Percentiles rank a stretch among this genome's conserved stretches.
These are phyloP conservation scores for Nannizzia gypsea DNA, from an alignment of 2,329 filamentous ascomycete species.

Conservation along the genomic window DNA sequence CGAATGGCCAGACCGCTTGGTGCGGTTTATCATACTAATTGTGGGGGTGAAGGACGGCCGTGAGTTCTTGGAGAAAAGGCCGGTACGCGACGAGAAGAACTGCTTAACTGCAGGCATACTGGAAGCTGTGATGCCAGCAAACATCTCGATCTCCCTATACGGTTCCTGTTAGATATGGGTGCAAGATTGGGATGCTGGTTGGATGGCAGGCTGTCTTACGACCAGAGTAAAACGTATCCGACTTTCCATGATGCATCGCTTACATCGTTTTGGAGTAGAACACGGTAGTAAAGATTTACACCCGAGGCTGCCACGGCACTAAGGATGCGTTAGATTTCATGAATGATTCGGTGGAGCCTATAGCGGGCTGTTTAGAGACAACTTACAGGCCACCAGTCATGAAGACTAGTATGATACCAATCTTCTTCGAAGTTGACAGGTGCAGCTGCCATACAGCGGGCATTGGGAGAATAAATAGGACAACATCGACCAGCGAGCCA, in stretches of 20 bases:
- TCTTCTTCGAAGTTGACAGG: background rate
- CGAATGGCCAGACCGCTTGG: background rate
- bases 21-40: background rate
- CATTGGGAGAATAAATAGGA: constrained; percentile 1
- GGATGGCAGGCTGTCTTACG: background rate
- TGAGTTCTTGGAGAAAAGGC: background rate
- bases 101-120: constrained; percentile 3
- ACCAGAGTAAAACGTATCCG: constrained; percentile 2
- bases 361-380: background rate
- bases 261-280: background rate
- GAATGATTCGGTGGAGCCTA: background rate
- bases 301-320: background rate
- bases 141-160: background rate
- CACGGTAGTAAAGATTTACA: background rate
- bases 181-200: background rate
- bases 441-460: constrained; percentile 4
- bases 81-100: background rate
- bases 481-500: background rate
- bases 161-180: background rate
- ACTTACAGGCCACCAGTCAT: constrained; percentile 7
- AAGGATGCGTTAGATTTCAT: background rate
- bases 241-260: constrained; percentile 5
- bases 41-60: background rate
- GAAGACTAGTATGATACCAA: constrained; percentile 1
- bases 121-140: constrained; percentile 3